A percentile compares a stretch with the other conserved stretches of the same genome.
Evolutionary conservation across 2,329 filamentous ascomycete genomes (phyloP).

Genomic region (Diaporthe longicolla): DNA sequence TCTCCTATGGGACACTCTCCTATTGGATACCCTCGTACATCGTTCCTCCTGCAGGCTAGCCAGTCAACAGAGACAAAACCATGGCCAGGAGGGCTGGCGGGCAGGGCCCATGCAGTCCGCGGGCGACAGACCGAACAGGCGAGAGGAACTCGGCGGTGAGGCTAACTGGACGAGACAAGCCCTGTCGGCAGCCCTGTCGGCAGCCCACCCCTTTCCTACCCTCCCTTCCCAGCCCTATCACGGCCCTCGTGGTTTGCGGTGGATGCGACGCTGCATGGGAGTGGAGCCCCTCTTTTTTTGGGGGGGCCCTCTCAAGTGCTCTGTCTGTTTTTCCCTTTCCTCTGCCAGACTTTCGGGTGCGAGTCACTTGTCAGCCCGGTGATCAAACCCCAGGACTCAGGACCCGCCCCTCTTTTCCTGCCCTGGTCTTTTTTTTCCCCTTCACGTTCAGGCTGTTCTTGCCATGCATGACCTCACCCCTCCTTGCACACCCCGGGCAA

Average conservation of each 20-base stretch:
- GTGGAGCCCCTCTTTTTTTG: constrained; percentile 20
- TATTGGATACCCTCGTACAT: no score
- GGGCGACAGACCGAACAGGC: background rate
- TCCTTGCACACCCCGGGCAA: background rate
- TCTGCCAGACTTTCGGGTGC: constrained; percentile 27
- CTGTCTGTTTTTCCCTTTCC: background rate
- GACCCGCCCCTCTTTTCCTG: background rate
- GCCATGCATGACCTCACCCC: background rate
- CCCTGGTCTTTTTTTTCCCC: background rate
- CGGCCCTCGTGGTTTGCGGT: constrained; percentile 36
- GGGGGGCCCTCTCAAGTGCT: background rate
- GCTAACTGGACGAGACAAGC: no score
- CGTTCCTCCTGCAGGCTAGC: background rate
- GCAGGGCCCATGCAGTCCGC: background rate
- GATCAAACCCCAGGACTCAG: constrained; percentile 32
- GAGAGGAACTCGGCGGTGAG: no score
- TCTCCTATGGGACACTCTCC: no score
- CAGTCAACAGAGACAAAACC: background rate
- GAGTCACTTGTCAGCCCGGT: constrained; percentile 27
- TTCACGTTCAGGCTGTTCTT: no score
- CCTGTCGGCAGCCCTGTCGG: no score
- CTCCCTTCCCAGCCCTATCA: constrained; percentile 32
- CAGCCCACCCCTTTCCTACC: background rate
- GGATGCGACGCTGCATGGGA: constrained; percentile 32
- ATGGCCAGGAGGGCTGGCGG: background rate